Conservation (phyloP, 164 flowering plant genomes). For the Nelumbo lutea region DNA sequence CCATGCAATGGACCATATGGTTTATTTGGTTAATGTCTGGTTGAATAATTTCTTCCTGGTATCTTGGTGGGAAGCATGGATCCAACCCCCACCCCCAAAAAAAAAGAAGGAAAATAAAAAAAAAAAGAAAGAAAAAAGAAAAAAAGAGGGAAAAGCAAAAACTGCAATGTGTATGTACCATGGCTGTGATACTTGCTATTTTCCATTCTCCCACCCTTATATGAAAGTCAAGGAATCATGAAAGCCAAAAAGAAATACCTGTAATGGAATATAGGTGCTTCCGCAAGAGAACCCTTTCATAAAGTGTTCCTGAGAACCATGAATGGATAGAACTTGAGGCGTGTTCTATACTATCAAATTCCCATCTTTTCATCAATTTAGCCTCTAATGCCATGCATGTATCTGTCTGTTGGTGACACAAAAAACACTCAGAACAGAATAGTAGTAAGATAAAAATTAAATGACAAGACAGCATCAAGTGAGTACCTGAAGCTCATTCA, state of each 20-base stretch:
- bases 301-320: constrained; percentile 28
- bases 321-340: constrained; percentile 18
- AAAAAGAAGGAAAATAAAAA: too few species aligned
- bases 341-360: constrained; percentile 21
- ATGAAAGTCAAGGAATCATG: not conserved
- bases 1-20: too few species aligned
- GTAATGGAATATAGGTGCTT: constrained; percentile 47
- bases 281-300: constrained; percentile 35
- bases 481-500: constrained; percentile 33
- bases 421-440: not conserved
- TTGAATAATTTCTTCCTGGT: too few species aligned
- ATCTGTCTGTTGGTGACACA: constrained; percentile 26
- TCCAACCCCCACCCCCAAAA: too few species aligned
- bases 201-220: not conserved
- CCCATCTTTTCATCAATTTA: constrained; percentile 33
- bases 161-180: not conserved
- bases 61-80: too few species aligned
- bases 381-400: constrained; percentile 30
- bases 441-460: not conserved
- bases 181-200: not conserved
- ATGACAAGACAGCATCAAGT: not conserved
- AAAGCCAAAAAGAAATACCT: constrained; percentile 34
- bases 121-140: too few species aligned
- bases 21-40: too few species aligned
- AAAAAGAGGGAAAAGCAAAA: too few species aligned